Conservation (phyloP, 139 green algal species). For the Nannochloris sp. region DNA sequence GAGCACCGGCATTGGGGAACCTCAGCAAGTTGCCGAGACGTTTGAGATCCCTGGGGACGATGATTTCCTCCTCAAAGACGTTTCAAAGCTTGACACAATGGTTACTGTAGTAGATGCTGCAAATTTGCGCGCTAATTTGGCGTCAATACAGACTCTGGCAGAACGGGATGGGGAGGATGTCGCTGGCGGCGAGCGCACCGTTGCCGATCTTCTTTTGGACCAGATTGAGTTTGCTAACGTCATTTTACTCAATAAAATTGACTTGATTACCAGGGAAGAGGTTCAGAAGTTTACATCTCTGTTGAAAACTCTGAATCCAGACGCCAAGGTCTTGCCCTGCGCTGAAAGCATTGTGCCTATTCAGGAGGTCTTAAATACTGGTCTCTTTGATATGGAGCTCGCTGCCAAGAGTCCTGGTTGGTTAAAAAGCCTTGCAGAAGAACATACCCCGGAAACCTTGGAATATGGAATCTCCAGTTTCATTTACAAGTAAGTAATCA, state of each 20-base stretch:
- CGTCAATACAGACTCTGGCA: conserved; percentile 27
- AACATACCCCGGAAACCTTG: conserved; percentile 37
- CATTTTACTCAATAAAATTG: conserved; percentile 73
- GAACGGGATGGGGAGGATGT: conserved; percentile 19
- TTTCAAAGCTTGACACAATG: conserved; percentile 53
- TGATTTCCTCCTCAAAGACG: conserved; percentile 21
- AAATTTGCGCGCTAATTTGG: conserved; percentile 40
- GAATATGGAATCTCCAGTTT: conserved; percentile 66
- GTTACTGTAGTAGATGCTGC: conserved; percentile 66
- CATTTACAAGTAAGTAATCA: conserved; percentile 39
- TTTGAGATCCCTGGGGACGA: conserved; percentile 34
- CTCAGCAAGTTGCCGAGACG: conserved; percentile 56
- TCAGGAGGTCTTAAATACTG: conserved; percentile 38
- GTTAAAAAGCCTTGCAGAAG: conserved; percentile 38
- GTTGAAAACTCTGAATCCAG: conserved; percentile 47
- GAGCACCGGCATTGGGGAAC: conserved; percentile 71
- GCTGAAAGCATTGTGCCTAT: conserved; percentile 11
- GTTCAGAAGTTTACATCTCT: conserved; percentile 15
- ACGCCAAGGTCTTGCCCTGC: conserved; percentile 30
- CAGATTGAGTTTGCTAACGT: conserved; percentile 79
- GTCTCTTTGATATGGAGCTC: conserved; percentile 54
- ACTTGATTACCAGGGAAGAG: conserved; percentile 20
- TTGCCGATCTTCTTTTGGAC: conserved; percentile 64
- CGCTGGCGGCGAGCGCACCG: conserved; percentile 43
- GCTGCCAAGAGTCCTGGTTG: conserved; percentile 52